Percentiles rank a stretch among this genome's conserved stretches.
Evolutionary conservation across 192 early-diverging fungal species (phyloP).

Genomic region (Oehlia diaphana): DNA sequence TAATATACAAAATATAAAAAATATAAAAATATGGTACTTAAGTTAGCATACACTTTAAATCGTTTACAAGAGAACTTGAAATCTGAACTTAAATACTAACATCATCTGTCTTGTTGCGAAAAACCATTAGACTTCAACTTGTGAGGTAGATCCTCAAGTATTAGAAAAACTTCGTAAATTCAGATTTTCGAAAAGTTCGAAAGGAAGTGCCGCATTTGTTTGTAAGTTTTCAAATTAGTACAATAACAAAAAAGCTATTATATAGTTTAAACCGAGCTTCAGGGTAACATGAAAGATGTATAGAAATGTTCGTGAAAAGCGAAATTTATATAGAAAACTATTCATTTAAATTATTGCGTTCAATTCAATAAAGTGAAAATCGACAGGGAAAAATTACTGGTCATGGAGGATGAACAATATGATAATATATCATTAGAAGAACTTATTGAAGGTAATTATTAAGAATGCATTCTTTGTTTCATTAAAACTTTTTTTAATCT

Average conservation of each 20-base stretch:
- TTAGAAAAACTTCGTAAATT: constrained; percentile 51
- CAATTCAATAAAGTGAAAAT: constrained; percentile 43
- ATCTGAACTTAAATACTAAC: no score
- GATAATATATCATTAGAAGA: constrained; percentile 54
- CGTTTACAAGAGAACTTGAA: no score
- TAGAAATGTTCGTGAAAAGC: no score
- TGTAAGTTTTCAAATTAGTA: constrained; percentile 37
- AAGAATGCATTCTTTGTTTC: not conserved
- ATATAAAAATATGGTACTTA: no score
- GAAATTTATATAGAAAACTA: no score
- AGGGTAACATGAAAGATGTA: no score
- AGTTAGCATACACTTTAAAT: no score
- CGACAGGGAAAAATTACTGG: constrained; percentile 39
- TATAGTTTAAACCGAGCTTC: no score
- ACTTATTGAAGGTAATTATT: constrained; percentile 48
- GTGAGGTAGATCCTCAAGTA: constrained; percentile 50
- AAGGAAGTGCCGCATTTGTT: constrained; percentile 54
- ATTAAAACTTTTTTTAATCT: not conserved
- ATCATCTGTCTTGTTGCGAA: not conserved
- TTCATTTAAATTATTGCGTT: not conserved
- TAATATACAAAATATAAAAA: no score
- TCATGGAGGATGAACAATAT: constrained; percentile 50
- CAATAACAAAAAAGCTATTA: no score
- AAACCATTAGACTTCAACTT: constrained; percentile 36
- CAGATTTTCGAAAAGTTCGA: constrained; percentile 51